Base-by-base conservation (phyloP, 768 basidiomycete genomes). In the Rhizopogon rudus region DNA sequence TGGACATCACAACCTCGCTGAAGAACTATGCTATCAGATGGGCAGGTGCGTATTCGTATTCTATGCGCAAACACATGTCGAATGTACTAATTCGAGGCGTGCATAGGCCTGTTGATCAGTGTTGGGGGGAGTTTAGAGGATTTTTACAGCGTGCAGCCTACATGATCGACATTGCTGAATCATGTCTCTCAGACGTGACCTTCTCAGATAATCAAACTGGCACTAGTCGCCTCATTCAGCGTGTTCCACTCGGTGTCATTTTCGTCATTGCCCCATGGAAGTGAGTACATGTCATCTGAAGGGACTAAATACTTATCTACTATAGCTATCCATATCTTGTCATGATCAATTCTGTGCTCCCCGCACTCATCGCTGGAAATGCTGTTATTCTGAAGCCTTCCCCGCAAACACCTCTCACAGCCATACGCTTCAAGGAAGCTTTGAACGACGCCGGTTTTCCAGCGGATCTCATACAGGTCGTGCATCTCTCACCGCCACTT, bases 201-300 rank as follows among this genome's bases (percentile, higher is more conserved):
- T 80, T 96, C 59, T 75, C 78, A 46, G 85, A 88, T 48, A 89
- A 93, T 67, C 84, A 86, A 48, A 88, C 91, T 28, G 91, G 91
- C 2, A 90, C 93, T 74, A 82, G 77, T 60, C 79, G 94, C 44
- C 92, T 80, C 67, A 94, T 98, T 69, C 83, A 84, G 63, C 86
- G 91, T 40, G 80, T 78, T 13, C 93, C 97, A 0, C 69, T 96
- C 0, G 97, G 97, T 7, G 87, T 98, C 22, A 82, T 97, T 0
- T 79, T 93, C 44, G 82, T 94, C 48, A 87, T 98, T 59, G 84
- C 90, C 0, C 92, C 94, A 2, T 97, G 93, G 94, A 96, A 96
- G 88, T 91, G 64, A 56, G 87, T 77, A 22, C 25, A n/a, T 5
- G 22, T 45, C 43, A 6, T 5, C 3, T 7, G 20, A 28, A 14